Percentiles rank a stretch among this genome's conserved stretches.
Conservation (phyloP, 768 basidiomycete species). For the Termitomyces sp. region DNA sequence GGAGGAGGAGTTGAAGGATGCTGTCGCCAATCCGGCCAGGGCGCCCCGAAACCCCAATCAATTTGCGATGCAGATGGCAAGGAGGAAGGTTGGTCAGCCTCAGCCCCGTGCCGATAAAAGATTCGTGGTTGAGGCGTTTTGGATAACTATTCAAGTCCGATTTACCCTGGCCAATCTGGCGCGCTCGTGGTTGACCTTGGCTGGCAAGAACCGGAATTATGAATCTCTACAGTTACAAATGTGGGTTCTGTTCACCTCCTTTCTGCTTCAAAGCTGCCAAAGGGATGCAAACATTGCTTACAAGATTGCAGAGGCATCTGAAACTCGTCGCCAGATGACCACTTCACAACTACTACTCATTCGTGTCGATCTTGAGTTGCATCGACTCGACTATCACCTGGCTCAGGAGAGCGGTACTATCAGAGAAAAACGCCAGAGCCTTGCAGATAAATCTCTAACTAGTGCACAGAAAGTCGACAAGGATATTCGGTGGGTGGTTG, state of each 20-base stretch:
- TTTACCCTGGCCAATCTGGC: constrained; percentile 43
- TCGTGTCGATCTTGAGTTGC: constrained; percentile 41
- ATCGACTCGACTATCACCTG: constrained; percentile 42
- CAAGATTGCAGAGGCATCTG: constrained; percentile 40
- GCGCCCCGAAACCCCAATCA: constrained; percentile 37
- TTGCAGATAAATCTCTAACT: constrained; percentile 16
- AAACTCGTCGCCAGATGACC: constrained; percentile 47
- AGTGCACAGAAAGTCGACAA: constrained; percentile 5
- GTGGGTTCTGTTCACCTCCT: constrained; percentile 44
- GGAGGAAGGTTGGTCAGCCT: constrained; percentile 46
- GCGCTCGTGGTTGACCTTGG: constrained; percentile 30
- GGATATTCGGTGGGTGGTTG: constrained; percentile 9
- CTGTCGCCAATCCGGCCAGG: constrained; percentile 22
- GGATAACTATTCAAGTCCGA: constrained; percentile 47
- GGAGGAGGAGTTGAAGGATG: constrained; percentile 35
- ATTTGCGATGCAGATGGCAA: constrained; percentile 47
- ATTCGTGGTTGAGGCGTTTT: constrained; percentile 57
- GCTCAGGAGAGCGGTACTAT: constrained; percentile 19
- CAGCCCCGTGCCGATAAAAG: constrained; percentile 54
- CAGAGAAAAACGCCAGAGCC: constrained; percentile 15
- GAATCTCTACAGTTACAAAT: constrained; percentile 23
- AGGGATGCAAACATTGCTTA: constrained; percentile 42
- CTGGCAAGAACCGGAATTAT: constrained; percentile 13
- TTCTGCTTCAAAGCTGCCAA: constrained; percentile 40
- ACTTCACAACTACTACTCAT: constrained; percentile 36